These are phyloP conservation scores for Suhomyces yuchorum DNA, from an alignment of 1,139 yeast genomes.

Conservation along the genomic window DNA sequence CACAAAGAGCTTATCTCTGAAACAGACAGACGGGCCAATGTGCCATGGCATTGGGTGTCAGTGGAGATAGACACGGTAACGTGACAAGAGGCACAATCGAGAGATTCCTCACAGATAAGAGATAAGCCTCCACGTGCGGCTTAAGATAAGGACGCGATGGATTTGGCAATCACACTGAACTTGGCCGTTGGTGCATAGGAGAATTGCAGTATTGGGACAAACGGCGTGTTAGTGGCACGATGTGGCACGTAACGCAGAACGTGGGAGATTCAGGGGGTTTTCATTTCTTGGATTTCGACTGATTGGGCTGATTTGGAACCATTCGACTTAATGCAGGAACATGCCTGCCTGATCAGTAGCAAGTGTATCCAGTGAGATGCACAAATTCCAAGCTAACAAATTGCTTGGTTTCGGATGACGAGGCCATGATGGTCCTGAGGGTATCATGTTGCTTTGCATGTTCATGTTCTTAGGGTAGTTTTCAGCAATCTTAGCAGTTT, in stretches of 20 bases:
- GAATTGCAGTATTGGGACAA: neutral
- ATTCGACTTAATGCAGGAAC: too few relatives aligned
- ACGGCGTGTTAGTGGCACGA: too few relatives aligned
- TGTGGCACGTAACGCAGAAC: neutral
- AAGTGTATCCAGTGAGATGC: too few relatives aligned
- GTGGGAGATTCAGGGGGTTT: neutral
- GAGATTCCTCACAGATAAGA: neutral
- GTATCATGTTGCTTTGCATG: too few relatives aligned
- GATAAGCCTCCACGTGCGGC: constrained; percentile 6
- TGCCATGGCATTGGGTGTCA: neutral
- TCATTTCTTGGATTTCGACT: too few relatives aligned
- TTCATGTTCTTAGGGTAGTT: too few relatives aligned
- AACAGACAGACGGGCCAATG: neutral
- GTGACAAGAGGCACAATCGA: neutral
- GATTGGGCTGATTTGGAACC: neutral
- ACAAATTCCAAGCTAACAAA: too few relatives aligned
- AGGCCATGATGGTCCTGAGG: too few relatives aligned
- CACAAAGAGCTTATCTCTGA: neutral
- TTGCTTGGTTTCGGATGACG: too few relatives aligned
- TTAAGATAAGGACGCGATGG: constrained; percentile 4
- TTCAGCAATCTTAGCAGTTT: too few relatives aligned
- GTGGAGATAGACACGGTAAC: neutral
- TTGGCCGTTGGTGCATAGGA: neutral
- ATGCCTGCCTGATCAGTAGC: too few relatives aligned
- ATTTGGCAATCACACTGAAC: neutral